Base-by-base conservation (phyloP, 768 basidiomycete species). In the Sutorius australiensis region DNA sequence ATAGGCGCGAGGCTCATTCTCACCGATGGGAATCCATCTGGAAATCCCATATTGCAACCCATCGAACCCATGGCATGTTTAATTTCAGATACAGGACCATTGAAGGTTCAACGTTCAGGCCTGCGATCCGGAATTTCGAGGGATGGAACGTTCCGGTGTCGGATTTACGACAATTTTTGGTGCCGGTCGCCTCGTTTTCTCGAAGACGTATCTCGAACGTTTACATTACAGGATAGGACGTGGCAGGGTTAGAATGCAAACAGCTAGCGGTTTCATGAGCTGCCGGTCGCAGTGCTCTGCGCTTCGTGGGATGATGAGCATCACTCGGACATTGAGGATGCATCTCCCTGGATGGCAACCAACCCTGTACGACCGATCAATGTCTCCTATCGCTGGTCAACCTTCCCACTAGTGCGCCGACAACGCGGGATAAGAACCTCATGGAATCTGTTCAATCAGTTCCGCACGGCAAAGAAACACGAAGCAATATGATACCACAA, bases 101-200 rank as follows among this genome's bases (percentile, higher is more conserved):
- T 24, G 9, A 61, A 49, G 24, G 54, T 57, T 54, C 27, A 11
- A n/a, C n/a, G n/a, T n/a, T n/a, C n/a, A n/a, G 24, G 28, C 17
- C 6, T 19, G 27, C 17, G 19, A 33, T 24, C 24, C 24, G 24
- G 24, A 24, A 24, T 24, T 24, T 24, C 4, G 24, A 24, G 24
- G 24, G 24, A 24, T 24, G 2, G 24, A 24, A 24, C 24, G 24
- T 24, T 24, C 24, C 24, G 24, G 24, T 24, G 24, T 24, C 24
- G 4, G 24, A 2, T 24, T 24, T 24, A 24, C 24, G 24, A 24
- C 24, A 24, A 4, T 24, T 24, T 2, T 24, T 24, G 4, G 2
- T 24, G 24, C 24, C 24, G 24, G 2, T 24, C 24, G 24, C 24
- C 24, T 24, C 24, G 24, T 24, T 24, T 24, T 24, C 24, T 24